phyloP scores from a whole-genome alignment of 805 yeast species.

The Starmera dryadoides region DNA sequence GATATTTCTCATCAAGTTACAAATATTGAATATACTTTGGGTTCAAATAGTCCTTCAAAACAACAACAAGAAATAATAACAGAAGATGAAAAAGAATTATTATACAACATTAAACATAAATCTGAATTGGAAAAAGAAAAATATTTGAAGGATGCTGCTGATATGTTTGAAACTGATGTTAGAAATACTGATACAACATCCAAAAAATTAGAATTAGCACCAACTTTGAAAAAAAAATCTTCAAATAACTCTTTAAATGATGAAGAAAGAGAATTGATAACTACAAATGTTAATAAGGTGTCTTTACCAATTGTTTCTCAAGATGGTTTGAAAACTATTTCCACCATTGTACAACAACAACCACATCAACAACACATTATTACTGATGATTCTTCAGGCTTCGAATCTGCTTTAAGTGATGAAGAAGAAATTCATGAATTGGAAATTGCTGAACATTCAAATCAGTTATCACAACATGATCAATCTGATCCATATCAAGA shows the following conservation, averaged over 20 bases:
- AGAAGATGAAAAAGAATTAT: conserved; percentile 16
- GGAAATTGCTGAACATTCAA: conserved; percentile 2
- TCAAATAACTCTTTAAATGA: conserved; percentile 18
- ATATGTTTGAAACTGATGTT: conserved; percentile 25
- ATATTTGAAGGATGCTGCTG: conserved; percentile 22
- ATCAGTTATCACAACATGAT: conserved; percentile 6
- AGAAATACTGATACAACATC: conserved; percentile 22
- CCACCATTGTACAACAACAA: neutral
- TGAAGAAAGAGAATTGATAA: conserved; percentile 15
- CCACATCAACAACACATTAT: neutral
- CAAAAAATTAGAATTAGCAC: conserved; percentile 16
- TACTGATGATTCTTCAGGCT: neutral
- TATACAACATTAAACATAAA: conserved; percentile 15
- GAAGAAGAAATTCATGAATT: neutral
- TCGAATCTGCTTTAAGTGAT: neutral
- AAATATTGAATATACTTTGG: conserved; percentile 15
- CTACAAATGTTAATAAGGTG: conserved; percentile 7
- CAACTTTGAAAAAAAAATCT: conserved; percentile 19
- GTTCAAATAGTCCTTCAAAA: conserved; percentile 17
- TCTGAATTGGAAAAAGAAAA: conserved; percentile 19
- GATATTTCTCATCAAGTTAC: conserved; percentile 16
- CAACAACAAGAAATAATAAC: conserved; percentile 4
- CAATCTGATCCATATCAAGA: conserved; percentile 15
- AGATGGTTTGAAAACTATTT: conserved; percentile 13
- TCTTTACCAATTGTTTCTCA: conserved; percentile 8